Evolutionary conservation across 257 asterid species (phyloP), one percentile per base, ranked within the genome.

Genomic region (Marsdenia floribunda): DNA sequence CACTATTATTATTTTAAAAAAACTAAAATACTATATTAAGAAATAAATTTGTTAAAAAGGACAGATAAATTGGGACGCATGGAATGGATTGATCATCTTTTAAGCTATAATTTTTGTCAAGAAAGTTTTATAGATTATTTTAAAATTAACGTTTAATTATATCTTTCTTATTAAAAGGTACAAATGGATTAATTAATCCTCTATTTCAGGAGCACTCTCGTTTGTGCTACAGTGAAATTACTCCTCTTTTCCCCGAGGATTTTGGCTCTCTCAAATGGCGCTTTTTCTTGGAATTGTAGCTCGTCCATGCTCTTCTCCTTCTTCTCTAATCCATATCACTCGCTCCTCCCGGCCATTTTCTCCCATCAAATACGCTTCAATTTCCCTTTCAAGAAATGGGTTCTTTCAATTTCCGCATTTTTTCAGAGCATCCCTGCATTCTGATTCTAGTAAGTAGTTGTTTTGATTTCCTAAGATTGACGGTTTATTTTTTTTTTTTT

Each of bases 391-490:
- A 35, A 77, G 81, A 71, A 78, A 81, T 74, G 77, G 71, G 73
- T 67, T 83, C 10, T 76, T 79, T 73, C 83, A 78, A 71, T 75
- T 73, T 75, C 85, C 58, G 53, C 82, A 78, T 59, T 5, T 72
- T 78, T 50, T 85, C 79, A 82, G 78, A 76, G 92, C 93, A 75
- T 86, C 90, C 71, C 79, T 87, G 52, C 90, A 72, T 37, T 79
- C 80, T 24, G 12, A 63, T 73, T 80, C 94, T 65, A 70, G 97
- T 90, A 77, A 79, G 91, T 83, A 40, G 69, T 64, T 73, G 40
- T 6, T 59, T 21, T 40, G 15, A n/a, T 6, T 57, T 15, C 12
- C 35, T 15, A 18, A 8, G 46, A 42, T 19, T 24, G 47, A 16
- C 40, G 2, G 35, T 18, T 12, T 6, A 6, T 63, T 38, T 44